Evolutionary conservation across 75 land plant genomes (phyloP).

Genomic region (Isoetes taiwanensis): DNA sequence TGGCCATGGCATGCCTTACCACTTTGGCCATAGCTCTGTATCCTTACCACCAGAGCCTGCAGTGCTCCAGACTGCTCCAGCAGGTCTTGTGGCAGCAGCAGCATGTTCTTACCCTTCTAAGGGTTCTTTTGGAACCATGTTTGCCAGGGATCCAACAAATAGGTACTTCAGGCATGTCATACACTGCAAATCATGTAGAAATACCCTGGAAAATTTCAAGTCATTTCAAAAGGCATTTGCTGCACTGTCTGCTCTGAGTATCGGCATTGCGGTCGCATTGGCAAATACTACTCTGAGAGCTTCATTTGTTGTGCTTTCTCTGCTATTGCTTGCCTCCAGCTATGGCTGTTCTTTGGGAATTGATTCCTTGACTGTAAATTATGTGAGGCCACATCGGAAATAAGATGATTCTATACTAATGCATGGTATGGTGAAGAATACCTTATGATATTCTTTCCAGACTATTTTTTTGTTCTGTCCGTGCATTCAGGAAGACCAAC

Average conservation of each 20-base stretch:
- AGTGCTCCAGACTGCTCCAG: constrained; percentile 64
- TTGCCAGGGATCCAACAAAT: constrained; percentile 59
- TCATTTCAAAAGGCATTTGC: constrained; percentile 6
- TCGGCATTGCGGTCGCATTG: constrained; percentile 13
- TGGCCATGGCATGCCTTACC: constrained; percentile 88
- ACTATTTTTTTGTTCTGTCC: no score
- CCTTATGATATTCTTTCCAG: no score
- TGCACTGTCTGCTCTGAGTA: background rate
- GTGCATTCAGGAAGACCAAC: no score
- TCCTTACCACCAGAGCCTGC: constrained; percentile 42
- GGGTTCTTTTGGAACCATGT: constrained; percentile 51
- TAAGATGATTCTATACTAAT: no score
- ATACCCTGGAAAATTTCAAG: constrained; percentile 25
- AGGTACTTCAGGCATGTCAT: constrained; percentile 66
- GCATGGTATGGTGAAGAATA: no score
- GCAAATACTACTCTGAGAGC: constrained; percentile 9
- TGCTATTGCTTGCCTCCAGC: background rate
- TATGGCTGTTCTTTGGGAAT: constrained; percentile 13
- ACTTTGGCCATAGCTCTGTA: constrained; percentile 53
- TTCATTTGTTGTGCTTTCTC: constrained; percentile 4
- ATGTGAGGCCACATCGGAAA: constrained; percentile 15
- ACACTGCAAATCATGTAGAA: constrained; percentile 67
- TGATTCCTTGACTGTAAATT: constrained; percentile 11
- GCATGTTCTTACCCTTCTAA: constrained; percentile 61
- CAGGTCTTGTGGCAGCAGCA: constrained; percentile 41